phyloP scores from a whole-genome alignment of 257 asterid species.

The Petrea volubilis region DNA sequence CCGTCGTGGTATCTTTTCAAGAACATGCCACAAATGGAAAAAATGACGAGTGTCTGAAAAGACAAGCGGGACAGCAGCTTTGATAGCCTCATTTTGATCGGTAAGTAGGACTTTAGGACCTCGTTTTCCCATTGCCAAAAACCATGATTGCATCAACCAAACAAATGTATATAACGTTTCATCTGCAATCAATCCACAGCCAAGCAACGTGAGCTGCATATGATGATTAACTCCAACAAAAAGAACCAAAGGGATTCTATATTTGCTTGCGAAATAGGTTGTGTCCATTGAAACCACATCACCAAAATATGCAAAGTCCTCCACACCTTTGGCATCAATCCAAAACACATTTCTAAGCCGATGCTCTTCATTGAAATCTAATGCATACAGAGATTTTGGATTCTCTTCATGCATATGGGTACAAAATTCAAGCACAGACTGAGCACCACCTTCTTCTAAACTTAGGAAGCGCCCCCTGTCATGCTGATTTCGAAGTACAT shows the following conservation, averaged over 20 bases:
- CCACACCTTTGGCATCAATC: constrained; percentile 90
- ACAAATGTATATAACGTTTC: constrained; percentile 67
- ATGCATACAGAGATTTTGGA: constrained; percentile 70
- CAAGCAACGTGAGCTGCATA: constrained; percentile 75
- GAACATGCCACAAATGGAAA: constrained; percentile 62
- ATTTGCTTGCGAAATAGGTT: constrained; percentile 63
- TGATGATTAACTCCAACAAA: constrained; percentile 90
- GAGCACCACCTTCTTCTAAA: constrained; percentile 81
- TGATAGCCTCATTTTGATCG: constrained; percentile 67
- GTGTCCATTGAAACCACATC: constrained; percentile 82
- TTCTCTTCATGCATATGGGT: constrained; percentile 78
- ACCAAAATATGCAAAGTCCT: constrained; percentile 61
- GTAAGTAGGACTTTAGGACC: constrained; percentile 71
- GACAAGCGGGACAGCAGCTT: constrained; percentile 60
- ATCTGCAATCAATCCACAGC: constrained; percentile 88
- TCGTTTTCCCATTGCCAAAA: constrained; percentile 81
- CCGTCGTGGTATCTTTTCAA: constrained; percentile 68
- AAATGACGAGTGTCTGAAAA: constrained; percentile 60
- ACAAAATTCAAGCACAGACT: constrained; percentile 66
- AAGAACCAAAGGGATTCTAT: constrained; percentile 71
- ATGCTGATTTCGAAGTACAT: constrained; percentile 64
- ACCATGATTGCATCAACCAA: constrained; percentile 88
- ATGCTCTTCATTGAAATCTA: constrained; percentile 86
- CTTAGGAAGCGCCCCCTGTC: constrained; percentile 81
- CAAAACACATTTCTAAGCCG: constrained; percentile 86